phyloP scores from a whole-genome alignment of 1,284 basidiomycete genomes.

The Microbotryum saponariae region DNA sequence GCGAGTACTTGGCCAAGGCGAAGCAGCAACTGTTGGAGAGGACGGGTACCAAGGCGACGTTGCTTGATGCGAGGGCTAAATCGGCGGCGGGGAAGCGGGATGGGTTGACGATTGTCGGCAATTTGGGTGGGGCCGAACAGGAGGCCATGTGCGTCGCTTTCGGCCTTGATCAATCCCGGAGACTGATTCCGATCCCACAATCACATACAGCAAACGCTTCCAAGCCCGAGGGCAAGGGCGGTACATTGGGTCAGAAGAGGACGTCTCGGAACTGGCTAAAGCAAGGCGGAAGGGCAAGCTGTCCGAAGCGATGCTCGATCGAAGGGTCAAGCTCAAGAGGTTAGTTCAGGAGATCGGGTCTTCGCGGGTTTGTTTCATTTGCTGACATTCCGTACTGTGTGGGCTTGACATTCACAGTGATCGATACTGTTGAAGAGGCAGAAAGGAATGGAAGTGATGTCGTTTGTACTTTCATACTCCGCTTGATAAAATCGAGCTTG shows the following conservation, averaged over 20 bases:
- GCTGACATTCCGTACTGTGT: not conserved
- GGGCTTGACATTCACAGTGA: conserved; percentile 11
- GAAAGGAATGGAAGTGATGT: not conserved
- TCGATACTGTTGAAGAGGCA: conserved; percentile 27
- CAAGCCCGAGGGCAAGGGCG: conserved; percentile 83
- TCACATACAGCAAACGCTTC: conserved; percentile 55
- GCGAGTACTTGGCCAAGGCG: conserved; percentile 79
- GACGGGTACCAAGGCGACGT: conserved; percentile 52
- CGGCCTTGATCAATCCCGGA: not conserved
- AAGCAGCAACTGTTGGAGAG: conserved; percentile 68
- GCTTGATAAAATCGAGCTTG: not conserved
- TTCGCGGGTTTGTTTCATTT: not conserved
- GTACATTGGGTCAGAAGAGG: conserved; percentile 57
- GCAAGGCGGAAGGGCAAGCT: conserved; percentile 64
- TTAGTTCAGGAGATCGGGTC: conserved; percentile 36
- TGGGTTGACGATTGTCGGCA: conserved; percentile 48
- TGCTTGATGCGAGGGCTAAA: conserved; percentile 49
- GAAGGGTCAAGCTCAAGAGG: conserved; percentile 87
- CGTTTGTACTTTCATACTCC: not conserved
- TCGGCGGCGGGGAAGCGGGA: not conserved
- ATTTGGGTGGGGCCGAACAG: conserved; percentile 38
- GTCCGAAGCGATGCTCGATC: conserved; percentile 79
- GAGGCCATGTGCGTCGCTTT: conserved; percentile 41
- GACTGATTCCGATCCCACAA: not conserved
- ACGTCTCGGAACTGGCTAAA: conserved; percentile 71